Base-by-base conservation (phyloP, 305 asterid genomes). In the Vinca major region DNA sequence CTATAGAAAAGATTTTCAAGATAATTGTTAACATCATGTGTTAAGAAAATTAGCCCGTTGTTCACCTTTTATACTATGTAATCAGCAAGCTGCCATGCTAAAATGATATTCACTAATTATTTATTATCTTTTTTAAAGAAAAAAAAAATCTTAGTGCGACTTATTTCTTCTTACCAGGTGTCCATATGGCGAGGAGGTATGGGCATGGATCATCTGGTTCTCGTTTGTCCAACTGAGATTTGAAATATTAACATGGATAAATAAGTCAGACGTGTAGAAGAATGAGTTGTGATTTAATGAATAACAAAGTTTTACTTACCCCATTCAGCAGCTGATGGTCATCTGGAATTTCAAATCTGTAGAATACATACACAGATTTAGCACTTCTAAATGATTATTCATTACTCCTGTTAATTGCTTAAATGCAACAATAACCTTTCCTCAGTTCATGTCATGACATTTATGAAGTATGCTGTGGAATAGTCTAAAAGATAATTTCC, bases 261-360 rank as follows among this genome's bases (percentile, higher is more conserved):
- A 69, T 47, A 56, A 48, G 65, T 40, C 41, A 9, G 19, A 21
- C 48, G 47, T 44, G 33, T 8, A 50, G 13, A 14, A 44, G 66
- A 37, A 41, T 43, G 13, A 71, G 33, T 68, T 55, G 19, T 53
- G 62, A 12, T 33, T 56, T 37, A 12, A 48, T 13, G 37, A 65
- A 65, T 71, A 70, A 68, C 71, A 62, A 68, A 53, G 61, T 75
- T 62, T 73, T 68, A 79, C 98, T 82, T 61, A 94, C 99, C 95
- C 87, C 91, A 77, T 86, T 78, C 66, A 94, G 75, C 40, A 94
- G 93, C 58, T 89, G 96, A 82, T 94, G 99, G 36, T 89, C 77
- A 84, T 94, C 97, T 71, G 99, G 97, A 78, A 94, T 90, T 83
- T 91, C 94, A 67, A 91, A 94, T 72, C 99, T 94, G 98, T 75